Base-by-base conservation (phyloP, 2,329 filamentous ascomycete species). In the Boeremia exigua region DNA sequence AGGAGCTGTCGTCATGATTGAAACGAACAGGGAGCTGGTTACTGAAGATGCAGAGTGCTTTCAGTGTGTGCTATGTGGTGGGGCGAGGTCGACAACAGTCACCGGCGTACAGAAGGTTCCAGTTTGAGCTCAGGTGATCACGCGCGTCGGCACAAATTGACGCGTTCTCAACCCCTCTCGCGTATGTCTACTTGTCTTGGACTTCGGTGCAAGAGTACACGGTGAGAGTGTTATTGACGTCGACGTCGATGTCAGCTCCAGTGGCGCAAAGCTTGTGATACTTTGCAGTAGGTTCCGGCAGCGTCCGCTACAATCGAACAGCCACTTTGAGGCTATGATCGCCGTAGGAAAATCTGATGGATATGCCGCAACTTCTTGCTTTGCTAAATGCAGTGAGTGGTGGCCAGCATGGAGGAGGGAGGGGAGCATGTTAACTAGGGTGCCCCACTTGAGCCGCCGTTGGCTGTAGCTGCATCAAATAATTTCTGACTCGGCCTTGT, bases 121-220 rank as follows among this genome's bases (percentile, higher is more conserved):
- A 63, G 68, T 40, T 45, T 23, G 29, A 40, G 11, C 63, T 66
- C 65, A 72, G 65, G 69, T 73, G 70, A 70, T 60, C 63, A 46
- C 69, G 69, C 61, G 68, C 66, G 44, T 30, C 37, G 14, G 46
- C 19, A 37, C 12, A 7, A 19, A 19, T 32, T 10, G 17, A 48
- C 38, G 48, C 40, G 38, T 33, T 27, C 17, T 23, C 19, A 23
- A 23, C 19, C 19, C 2, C 19, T 23, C 1, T 23, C 23, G 15
- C 15, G 29, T 25, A 36, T 33, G 29, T 36, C 9, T 9, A n/a
- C 10, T 19, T 34, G 17, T 14, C n/a, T 19, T 12, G 7, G 37
- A 25, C n/a, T 29, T 23, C 10, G 9, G 27, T 36, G 15, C 9
- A 29, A 30, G 11, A 19, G 19, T 44, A 30, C 32, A 17, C 10